Conservation (phyloP, 345 rosid species). For the Salix suchowensis region DNA sequence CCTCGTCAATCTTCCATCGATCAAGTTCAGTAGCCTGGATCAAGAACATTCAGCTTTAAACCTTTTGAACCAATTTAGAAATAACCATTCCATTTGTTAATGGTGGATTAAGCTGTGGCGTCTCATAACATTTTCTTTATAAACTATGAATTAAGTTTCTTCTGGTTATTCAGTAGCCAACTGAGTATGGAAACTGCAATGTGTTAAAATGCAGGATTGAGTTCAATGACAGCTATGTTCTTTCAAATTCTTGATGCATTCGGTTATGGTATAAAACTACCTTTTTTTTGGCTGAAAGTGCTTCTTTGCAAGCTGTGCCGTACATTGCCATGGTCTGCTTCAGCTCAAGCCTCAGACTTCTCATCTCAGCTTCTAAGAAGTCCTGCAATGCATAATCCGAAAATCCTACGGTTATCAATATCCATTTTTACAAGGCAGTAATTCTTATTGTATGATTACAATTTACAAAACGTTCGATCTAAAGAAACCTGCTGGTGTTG, state of each 20-base stretch:
- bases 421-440: not conserved
- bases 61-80: not conserved
- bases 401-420: not conserved
- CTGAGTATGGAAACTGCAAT: not conserved
- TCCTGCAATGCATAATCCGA: conserved; percentile 33
- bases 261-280: conserved; percentile 25
- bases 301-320: conserved; percentile 85
- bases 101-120: not conserved
- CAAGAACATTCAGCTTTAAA: not conserved
- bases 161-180: not conserved
- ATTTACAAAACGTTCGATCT: not conserved
- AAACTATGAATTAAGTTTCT: not conserved
- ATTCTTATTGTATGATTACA: not conserved
- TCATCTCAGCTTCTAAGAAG: conserved; percentile 80
- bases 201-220: not conserved
- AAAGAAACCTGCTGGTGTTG: not conserved
- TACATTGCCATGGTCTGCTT: conserved; percentile 93
- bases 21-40: conserved; percentile 69
- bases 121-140: not conserved
- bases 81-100: not conserved
- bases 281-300: conserved; percentile 65
- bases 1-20: conserved; percentile 68
- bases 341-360: conserved; percentile 75
- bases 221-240: not conserved
- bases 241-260: not conserved